Base-by-base conservation (phyloP, 345 rosid genomes). In the Pseudoturritis turrita region DNA sequence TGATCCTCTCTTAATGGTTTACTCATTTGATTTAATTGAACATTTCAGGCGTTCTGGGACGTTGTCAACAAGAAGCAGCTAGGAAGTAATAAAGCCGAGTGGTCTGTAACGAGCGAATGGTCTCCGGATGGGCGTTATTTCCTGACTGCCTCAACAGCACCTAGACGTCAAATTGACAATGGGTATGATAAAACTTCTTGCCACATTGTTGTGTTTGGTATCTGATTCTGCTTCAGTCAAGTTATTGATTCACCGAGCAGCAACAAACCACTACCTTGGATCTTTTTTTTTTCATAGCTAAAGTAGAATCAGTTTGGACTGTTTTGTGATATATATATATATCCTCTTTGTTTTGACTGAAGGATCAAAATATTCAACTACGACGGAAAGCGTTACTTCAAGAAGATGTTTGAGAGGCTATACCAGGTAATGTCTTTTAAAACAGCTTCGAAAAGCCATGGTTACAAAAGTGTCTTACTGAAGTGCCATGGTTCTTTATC, bases 61-160 rank as follows among this genome's bases (percentile, higher is more conserved):
- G 82, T 83, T 60, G 74, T 68, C 9, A 83, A 65, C 49, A 84
- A 89, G 78, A 91, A 88, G 68, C 87, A 82, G 75, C 82, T 94
- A 65, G 87, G 91, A 61, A 73, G 88, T 46, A 87, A 91, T 19
- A 86, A 85, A 81, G 97, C 98, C 15, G 98, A 93, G 81, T 90
- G 89, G 55, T 93, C 92, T 54, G 96, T 93, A 4, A 81, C 87
- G 62, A 85, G 88, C 79, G 98, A 93, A 78, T 93, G 97, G 98
- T 93, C 98, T 52, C 85, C 96, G 2, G 96, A 90, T 84, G 98
- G 98, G 45, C 53, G 80, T 57, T 91, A 87, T 79, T 94, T 94
- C 66, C 80, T 91, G 89, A 94, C 98, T 65, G 96, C 98, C 46
- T 87, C 98, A 79, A 91, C 98, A 68, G 92, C 97, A 70, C 98